Percentiles rank a stretch among this genome's conserved stretches.
Conservation (phyloP, 371 early-diverging fungal species). For the Lichtheimia hyalospora region DNA sequence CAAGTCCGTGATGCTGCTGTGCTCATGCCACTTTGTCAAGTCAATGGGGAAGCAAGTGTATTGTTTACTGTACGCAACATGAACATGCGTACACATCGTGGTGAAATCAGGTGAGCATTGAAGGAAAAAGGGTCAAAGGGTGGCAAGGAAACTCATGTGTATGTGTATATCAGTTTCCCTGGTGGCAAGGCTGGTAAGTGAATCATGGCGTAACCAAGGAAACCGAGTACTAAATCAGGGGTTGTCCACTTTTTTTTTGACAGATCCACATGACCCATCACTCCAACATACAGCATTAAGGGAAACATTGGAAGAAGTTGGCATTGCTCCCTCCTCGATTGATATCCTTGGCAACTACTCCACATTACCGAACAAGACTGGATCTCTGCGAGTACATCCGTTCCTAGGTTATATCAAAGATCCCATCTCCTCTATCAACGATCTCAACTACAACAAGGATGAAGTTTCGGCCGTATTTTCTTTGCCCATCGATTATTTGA, state of each 20-base stretch:
- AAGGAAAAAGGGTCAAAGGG: background rate
- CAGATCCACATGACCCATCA: constrained; percentile 57
- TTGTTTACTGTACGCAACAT: constrained; percentile 80
- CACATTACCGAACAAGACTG: constrained; percentile 64
- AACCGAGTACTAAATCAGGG: background rate
- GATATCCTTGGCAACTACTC: constrained; percentile 69
- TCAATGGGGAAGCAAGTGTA: constrained; percentile 64
- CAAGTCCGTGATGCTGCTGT: constrained; percentile 46
- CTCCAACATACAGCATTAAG: constrained; percentile 73
- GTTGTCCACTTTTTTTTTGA: too few relatives aligned
- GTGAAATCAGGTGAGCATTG: constrained; percentile 73
- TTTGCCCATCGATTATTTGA: constrained; percentile 65
- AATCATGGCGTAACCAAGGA: background rate
- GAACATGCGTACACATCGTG: constrained; percentile 72
- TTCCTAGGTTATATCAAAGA: constrained; percentile 66
- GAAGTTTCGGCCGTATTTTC: constrained; percentile 78
- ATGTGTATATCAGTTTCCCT: constrained; percentile 59
- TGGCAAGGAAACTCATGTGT: background rate
- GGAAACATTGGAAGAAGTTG: constrained; percentile 87
- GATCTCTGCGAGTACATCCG: constrained; percentile 72
- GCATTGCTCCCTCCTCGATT: constrained; percentile 47
- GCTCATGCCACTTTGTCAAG: constrained; percentile 65
- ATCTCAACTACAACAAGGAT: constrained; percentile 47
- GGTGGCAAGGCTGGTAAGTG: constrained; percentile 69
- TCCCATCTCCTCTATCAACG: constrained; percentile 30